These are phyloP conservation scores for Candida parachauliodes DNA, from an alignment of 805 yeast genomes.

Conservation along the genomic window DNA sequence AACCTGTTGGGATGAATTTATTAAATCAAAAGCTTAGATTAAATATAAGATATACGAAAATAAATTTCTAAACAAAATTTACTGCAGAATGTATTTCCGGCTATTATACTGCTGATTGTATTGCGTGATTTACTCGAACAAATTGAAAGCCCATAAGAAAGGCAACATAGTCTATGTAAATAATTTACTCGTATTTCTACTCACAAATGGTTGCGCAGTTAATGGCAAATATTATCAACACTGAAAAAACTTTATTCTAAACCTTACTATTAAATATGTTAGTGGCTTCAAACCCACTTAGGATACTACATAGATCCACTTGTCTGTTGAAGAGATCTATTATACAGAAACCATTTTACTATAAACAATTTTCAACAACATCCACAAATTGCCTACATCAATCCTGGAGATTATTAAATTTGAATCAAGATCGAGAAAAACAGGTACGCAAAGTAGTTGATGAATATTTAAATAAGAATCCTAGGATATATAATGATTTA, in stretches of 20 bases:
- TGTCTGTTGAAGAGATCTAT: neutral
- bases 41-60: too few relatives aligned
- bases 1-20: conserved; percentile 42
- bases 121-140: too few relatives aligned
- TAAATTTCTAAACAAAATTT: too few relatives aligned
- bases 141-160: too few relatives aligned
- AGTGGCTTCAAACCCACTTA: neutral
- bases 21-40: conserved; percentile 10
- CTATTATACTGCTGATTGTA: too few relatives aligned
- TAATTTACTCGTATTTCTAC: too few relatives aligned
- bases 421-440: neutral
- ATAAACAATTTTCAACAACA: neutral
- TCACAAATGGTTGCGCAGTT: conserved; percentile 1
- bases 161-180: too few relatives aligned
- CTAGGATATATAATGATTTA: too few relatives aligned
- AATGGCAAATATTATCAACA: conserved; percentile 1
- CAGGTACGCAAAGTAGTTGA: conserved; percentile 1
- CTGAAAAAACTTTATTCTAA: neutral
- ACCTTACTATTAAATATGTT: neutral
- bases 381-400: neutral
- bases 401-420: neutral
- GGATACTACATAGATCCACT: neutral
- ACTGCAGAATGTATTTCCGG: too few relatives aligned
- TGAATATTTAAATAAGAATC: neutral
- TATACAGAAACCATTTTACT: too few relatives aligned